These are phyloP conservation scores for Amaranthus tricolor DNA, from an alignment of 179 eudicot genomes.

Conservation along the genomic window DNA sequence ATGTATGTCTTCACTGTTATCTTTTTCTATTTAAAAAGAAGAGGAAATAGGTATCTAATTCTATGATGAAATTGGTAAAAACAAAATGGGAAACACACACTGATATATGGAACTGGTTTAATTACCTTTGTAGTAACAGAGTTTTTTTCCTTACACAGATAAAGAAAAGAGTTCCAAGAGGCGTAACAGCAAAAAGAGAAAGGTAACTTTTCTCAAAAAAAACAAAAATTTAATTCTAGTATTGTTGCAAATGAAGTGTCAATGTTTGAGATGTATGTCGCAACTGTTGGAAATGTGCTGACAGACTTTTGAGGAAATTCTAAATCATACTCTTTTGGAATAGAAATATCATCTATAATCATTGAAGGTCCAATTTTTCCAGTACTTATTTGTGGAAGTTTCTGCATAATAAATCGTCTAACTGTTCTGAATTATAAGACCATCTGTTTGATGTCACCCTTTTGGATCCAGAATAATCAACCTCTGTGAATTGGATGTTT, in stretches of 20 bases:
- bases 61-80: not conserved
- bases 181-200: constrained; percentile 80
- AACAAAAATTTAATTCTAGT: not conserved
- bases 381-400: not conserved
- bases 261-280: not conserved
- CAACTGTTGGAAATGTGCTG: not conserved
- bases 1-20: not conserved
- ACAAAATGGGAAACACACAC: not conserved
- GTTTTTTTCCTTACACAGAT: constrained; percentile 43
- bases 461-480: not conserved
- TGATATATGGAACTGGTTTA: not conserved
- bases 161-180: constrained; percentile 77
- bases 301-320: not conserved
- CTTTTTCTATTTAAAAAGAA: not conserved
- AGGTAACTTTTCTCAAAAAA: constrained; percentile 39
- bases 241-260: not conserved
- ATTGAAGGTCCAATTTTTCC: not conserved
- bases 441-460: not conserved
- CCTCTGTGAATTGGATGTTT: not conserved
- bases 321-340: not conserved
- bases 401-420: not conserved
- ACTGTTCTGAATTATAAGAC: not conserved
- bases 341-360: not conserved
- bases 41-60: not conserved
- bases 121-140: not conserved